These are phyloP conservation scores for Coemansia sp. DNA, from an alignment of 192 early-diverging fungal species.

Conservation along the genomic window DNA sequence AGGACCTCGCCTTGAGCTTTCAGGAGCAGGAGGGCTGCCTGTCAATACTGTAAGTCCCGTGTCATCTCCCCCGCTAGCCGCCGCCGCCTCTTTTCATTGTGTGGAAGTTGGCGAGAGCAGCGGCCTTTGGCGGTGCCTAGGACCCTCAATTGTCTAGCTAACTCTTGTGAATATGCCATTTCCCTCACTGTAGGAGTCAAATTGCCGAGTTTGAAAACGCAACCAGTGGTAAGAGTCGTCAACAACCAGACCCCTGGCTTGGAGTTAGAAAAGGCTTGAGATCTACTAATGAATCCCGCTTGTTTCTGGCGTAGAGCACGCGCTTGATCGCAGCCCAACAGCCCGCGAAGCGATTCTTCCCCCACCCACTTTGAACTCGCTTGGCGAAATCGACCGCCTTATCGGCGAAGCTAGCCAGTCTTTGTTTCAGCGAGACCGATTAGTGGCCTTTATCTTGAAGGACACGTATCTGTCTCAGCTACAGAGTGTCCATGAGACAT, in stretches of 20 bases:
- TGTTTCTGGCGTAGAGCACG: slow-evolving; percentile 21
- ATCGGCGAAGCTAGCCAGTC: slow-evolving; percentile 59
- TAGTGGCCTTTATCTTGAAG: slow-evolving; percentile 60
- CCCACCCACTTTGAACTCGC: slow-evolving; percentile 63
- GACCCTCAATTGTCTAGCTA: neutral
- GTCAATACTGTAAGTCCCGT: slow-evolving; percentile 67
- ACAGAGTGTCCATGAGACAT: slow-evolving; percentile 66
- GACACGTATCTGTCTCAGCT: slow-evolving; percentile 71
- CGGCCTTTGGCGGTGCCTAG: neutral
- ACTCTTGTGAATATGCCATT: neutral
- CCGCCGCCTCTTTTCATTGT: neutral
- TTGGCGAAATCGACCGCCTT: slow-evolving; percentile 68
- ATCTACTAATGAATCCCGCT: neutral
- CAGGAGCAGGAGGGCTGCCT: slow-evolving; percentile 85
- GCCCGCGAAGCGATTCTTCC: slow-evolving; percentile 52
- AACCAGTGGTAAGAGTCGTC: slow-evolving; percentile 42
- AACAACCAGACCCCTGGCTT: neutral
- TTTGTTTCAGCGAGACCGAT: slow-evolving; percentile 61
- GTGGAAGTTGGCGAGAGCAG: neutral
- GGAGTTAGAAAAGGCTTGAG: neutral
- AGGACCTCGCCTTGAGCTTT: slow-evolving; percentile 91
- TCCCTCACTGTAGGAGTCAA: slow-evolving; percentile 38
- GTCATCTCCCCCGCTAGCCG: slow-evolving; percentile 4
- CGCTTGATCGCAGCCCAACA: slow-evolving; percentile 6
- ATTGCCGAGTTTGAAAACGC: slow-evolving; percentile 51